Conservation (phyloP, 352 stramenopile species). For the Peronospora destructor region DNA sequence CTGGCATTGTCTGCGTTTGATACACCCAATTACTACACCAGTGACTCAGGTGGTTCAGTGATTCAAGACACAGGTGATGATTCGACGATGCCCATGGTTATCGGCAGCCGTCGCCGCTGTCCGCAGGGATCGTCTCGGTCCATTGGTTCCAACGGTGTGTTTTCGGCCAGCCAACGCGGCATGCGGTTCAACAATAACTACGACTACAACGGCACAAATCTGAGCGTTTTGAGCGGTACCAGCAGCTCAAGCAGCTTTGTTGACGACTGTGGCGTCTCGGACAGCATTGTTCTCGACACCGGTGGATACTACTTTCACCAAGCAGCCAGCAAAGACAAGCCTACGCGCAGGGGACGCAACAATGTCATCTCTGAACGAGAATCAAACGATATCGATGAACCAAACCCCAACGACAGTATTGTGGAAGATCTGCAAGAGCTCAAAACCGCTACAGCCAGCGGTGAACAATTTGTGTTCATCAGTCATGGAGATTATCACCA, state of each 20-base stretch:
- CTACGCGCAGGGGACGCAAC: conserved; percentile 14
- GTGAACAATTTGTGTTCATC: conserved; percentile 80
- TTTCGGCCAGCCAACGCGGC: conserved; percentile 22
- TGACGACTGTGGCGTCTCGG: conserved; percentile 40
- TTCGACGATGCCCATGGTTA: conserved; percentile 14
- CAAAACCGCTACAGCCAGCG: conserved; percentile 41
- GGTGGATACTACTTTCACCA: conserved; percentile 71
- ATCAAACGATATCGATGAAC: conserved; percentile 15
- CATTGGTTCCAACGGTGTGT: conserved; percentile 21
- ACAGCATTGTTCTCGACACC: conserved; percentile 59
- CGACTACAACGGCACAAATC: conserved; percentile 26
- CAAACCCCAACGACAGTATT: conserved; percentile 39
- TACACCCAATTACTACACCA: conserved; percentile 25
- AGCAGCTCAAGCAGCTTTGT: conserved; percentile 48
- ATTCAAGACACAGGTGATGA: conserved; percentile 24
- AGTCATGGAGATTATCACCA: conserved; percentile 70
- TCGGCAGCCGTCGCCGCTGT: conserved; percentile 19
- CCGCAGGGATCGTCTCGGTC: conserved; percentile 25
- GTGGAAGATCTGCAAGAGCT: conserved; percentile 54
- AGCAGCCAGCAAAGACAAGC: conserved; percentile 20
- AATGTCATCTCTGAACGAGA: conserved; percentile 14
- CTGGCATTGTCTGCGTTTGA: conserved; percentile 27
- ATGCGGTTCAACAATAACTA: conserved; percentile 31
- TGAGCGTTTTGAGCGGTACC: conserved; percentile 35
- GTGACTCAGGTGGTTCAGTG: conserved; percentile 30